Evolutionary conservation across 208 protist genomes (phyloP).

Genomic region (Naegleria fowleri): DNA sequence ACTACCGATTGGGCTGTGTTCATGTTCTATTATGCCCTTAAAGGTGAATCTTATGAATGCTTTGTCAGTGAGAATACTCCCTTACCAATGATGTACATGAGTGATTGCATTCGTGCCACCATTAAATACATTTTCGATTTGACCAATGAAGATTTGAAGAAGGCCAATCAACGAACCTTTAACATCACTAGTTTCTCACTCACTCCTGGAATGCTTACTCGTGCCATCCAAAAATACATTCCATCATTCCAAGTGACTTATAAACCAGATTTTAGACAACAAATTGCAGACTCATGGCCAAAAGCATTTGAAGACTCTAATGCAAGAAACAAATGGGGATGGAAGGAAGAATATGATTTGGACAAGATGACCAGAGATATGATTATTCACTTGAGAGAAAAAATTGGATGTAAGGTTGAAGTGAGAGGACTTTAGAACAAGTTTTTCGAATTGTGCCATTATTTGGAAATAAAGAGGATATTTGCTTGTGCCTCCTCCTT

Average conservation of each 20-base stretch:
- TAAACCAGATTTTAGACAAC: constrained; percentile 58
- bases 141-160: constrained; percentile 36
- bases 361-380: constrained; percentile 60
- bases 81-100: constrained; percentile 80
- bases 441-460: too few species aligned
- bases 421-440: background rate
- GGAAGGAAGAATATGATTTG: constrained; percentile 52
- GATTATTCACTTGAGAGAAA: constrained; percentile 41
- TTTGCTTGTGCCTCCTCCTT: too few species aligned
- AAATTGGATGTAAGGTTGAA: background rate
- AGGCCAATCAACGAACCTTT: constrained; percentile 53
- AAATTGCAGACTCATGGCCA: constrained; percentile 73
- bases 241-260: constrained; percentile 58
- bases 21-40: constrained; percentile 69
- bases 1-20: constrained; percentile 66
- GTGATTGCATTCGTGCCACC: constrained; percentile 61
- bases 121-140: constrained; percentile 56
- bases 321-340: constrained; percentile 62
- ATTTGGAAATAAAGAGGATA: too few species aligned
- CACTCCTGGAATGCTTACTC: constrained; percentile 56
- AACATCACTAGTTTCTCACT: constrained; percentile 68
- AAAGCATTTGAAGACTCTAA: constrained; percentile 63
- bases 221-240: constrained; percentile 55
- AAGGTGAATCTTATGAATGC: constrained; percentile 56
- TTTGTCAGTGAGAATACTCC: constrained; percentile 55